Conservation (phyloP, 805 yeast genomes). For the Brettanomyces nanus region DNA sequence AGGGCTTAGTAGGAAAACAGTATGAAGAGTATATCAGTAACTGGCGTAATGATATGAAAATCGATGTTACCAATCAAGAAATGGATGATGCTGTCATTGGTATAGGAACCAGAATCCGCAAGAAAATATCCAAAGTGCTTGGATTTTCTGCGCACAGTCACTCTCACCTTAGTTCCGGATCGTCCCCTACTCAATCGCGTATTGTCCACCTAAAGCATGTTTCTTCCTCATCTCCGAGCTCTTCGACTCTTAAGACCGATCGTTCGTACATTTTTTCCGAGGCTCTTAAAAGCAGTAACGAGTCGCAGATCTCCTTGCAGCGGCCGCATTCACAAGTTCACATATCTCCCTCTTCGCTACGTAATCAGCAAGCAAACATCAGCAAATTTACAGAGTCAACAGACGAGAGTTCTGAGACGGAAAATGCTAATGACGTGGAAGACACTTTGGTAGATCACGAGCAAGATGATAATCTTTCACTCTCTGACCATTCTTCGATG, state of each 20-base stretch:
- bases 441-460: too few species aligned
- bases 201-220: too few species aligned
- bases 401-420: too few species aligned
- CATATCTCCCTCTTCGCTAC: too few species aligned
- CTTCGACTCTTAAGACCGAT: not conserved
- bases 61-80: constrained; percentile 59
- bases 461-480: not conserved
- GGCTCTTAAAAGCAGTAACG: not conserved
- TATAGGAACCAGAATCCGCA: constrained; percentile 58
- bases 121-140: constrained; percentile 34
- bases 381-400: too few species aligned
- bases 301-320: not conserved
- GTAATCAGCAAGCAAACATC: too few species aligned
- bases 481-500: not conserved
- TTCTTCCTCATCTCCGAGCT: too few species aligned
- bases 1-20: constrained; percentile 22
- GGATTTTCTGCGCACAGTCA: not conserved
- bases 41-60: constrained; percentile 31
- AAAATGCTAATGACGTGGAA: too few species aligned
- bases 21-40: constrained; percentile 21
- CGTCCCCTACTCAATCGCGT: too few species aligned
- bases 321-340: not conserved
- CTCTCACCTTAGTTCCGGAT: not conserved
- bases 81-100: constrained; percentile 74
- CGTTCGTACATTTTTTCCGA: constrained; percentile 3